Base-by-base conservation (phyloP, 495 filamentous ascomycete genomes). In the Neurospora terricola region DNA sequence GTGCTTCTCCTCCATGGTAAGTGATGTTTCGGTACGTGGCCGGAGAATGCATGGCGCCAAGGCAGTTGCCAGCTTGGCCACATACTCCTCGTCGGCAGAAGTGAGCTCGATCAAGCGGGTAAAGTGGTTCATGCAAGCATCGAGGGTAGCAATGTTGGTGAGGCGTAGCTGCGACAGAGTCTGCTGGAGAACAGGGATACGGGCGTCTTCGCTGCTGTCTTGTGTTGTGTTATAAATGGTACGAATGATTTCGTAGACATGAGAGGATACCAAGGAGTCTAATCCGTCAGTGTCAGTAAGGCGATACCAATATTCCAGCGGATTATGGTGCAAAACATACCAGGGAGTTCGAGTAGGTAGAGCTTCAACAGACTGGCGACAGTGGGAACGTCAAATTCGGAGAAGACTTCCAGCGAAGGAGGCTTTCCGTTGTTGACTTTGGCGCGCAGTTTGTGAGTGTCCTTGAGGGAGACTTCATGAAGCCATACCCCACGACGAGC, bases 221-320 rank as follows among this genome's bases (percentile, higher is more conserved):
- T 91, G 87, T 73, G 94, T 90, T 38, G 92, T 93, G 70, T 90
- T 91, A 82, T 99, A 99, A 72, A 98, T 97, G 2, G 93, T 98
- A 81, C 97, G 93, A 77, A 99, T 91, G 79, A 99, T 98, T 86
- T 99, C 96, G 81, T 99, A 99, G 74, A 98, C 94, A 79, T 97
- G 94, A 34, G 94, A 97, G 69, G 96, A 98, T 74, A 99, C 96
- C 72, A 99, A 88, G 27, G 96, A 98, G 81, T 99, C 96, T 93
- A 76, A 37, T 5, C 62, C 14, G 16, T 66, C 54, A 8, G 12
- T 40, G 76, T 78, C 59, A 82, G 79, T 72, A 71, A 77, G 48
- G 21, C 21, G 37, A 70, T 36, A 3, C 45, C 1, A 3, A 42
- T 21, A 36, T 12, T 21, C 36, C 16, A 30, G 43, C 12, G 37